A percentile compares a stretch with the other conserved stretches of the same genome.
These are phyloP conservation scores for Alternaria gansuensis DNA, from an alignment of 2,329 filamentous ascomycete species.

Conservation along the genomic window DNA sequence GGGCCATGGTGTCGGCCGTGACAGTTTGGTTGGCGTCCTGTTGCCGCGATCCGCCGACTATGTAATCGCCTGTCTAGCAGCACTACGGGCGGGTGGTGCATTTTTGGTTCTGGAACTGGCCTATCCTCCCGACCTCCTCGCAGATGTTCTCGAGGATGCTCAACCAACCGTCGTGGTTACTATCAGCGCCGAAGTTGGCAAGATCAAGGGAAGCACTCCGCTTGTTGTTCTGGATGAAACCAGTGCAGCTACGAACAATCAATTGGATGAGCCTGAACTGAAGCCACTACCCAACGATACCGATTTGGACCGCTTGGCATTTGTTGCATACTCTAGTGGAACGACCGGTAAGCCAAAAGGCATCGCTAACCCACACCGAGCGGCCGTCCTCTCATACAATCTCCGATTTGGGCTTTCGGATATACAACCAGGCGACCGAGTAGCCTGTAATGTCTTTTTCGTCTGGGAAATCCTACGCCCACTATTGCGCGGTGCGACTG, in stretches of 20 bases:
- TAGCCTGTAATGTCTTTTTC: conserved; percentile 90
- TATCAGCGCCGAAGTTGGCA: conserved; percentile 68
- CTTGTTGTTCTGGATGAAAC: conserved; percentile 70
- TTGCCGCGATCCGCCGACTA: conserved; percentile 80
- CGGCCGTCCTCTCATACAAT: conserved; percentile 77
- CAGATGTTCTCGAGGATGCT: conserved; percentile 80
- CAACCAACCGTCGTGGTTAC: conserved; percentile 76
- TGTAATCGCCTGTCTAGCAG: conserved; percentile 79
- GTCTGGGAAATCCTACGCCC: conserved; percentile 85
- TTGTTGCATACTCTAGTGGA: conserved; percentile 82
- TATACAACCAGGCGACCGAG: conserved; percentile 74
- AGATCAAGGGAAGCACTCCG: conserved; percentile 70
- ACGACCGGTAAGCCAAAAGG: conserved; percentile 83
- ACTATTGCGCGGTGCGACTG: conserved; percentile 77
- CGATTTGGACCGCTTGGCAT: conserved; percentile 77
- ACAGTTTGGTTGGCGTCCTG: conserved; percentile 77
- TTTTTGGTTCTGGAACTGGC: conserved; percentile 83
- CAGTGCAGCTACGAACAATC: conserved; percentile 32
- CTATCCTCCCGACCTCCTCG: conserved; percentile 76
- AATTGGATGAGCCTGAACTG: conserved; percentile 56
- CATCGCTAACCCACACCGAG: conserved; percentile 80
- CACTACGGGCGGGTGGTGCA: conserved; percentile 79
- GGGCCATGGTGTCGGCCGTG: conserved; percentile 73
- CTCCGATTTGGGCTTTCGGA: conserved; percentile 75
- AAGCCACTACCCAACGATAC: conserved; percentile 67